Conservation (phyloP, 495 filamentous ascomycete species). For the Penicillium atrosanguineum region DNA sequence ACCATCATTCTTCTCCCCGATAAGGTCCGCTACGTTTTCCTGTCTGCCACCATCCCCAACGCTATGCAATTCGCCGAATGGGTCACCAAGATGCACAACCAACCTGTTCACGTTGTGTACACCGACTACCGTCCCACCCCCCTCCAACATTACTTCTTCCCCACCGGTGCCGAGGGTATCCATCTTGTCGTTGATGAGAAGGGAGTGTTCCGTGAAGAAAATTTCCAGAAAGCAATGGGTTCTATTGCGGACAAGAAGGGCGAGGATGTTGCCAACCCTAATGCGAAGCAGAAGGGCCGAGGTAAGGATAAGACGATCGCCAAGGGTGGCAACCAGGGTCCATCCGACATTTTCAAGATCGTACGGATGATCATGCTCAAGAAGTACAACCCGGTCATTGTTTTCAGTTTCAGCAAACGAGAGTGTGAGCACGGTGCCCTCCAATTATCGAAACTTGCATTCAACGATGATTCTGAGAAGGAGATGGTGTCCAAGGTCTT, state of each 20-base stretch:
- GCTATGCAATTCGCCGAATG: constrained; percentile 99
- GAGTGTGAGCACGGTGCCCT: constrained; percentile 87
- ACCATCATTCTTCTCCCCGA: constrained; percentile 96
- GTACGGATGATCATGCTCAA: constrained; percentile 98
- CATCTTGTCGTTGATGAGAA: constrained; percentile 96
- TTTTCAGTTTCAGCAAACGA: constrained; percentile 98
- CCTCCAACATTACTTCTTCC: constrained; percentile 96
- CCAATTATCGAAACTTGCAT: constrained; percentile 79
- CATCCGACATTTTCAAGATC: constrained; percentile 91
- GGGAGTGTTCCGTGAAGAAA: constrained; percentile 89
- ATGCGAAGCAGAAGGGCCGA: constrained; percentile 75
- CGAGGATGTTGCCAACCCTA: constrained; percentile 72
- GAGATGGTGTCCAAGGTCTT: constrained; percentile 94
- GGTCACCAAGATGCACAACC: constrained; percentile 94
- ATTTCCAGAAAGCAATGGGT: constrained; percentile 94
- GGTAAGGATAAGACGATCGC: constrained; percentile 89
- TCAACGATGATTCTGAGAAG: constrained; percentile 97
- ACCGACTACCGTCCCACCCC: constrained; percentile 97
- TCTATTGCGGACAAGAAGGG: constrained; percentile 85
- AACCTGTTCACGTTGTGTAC: constrained; percentile 97
- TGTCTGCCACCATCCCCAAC: constrained; percentile 98
- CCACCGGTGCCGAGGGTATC: constrained; percentile 88
- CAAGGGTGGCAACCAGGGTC: constrained; percentile 74
- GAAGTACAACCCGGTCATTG: constrained; percentile 94
- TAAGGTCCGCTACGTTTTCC: constrained; percentile 96